Conservation (phyloP, 148 eudicot species). For the Rhododendron simsii region DNA sequence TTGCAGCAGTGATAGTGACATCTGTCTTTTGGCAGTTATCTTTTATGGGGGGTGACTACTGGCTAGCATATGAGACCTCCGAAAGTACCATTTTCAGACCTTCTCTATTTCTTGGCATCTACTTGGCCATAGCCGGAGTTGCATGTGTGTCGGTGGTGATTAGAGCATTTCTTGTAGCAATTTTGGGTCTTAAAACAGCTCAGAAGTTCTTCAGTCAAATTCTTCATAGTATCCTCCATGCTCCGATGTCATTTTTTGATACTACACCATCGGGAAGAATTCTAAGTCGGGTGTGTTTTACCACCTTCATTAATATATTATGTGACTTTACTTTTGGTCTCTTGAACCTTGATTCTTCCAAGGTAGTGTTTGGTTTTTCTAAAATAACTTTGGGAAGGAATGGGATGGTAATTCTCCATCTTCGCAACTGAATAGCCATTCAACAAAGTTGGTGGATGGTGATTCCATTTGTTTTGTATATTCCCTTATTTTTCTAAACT, state of each 20-base stretch:
- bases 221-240: conserved; percentile 44
- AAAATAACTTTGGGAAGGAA: neutral
- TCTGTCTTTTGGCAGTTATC: conserved; percentile 44
- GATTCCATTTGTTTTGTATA: neutral
- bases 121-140: conserved; percentile 29
- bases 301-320: neutral
- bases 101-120: conserved; percentile 34
- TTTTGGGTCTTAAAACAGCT: conserved; percentile 49
- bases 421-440: neutral
- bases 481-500: neutral
- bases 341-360: neutral
- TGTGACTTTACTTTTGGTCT: neutral
- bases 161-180: conserved; percentile 29
- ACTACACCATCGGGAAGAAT: conserved; percentile 72
- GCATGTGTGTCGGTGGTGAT: conserved; percentile 27
- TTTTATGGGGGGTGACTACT: conserved; percentile 41
- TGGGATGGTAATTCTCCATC: neutral
- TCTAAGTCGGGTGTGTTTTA: conserved; percentile 43
- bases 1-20: conserved; percentile 25
- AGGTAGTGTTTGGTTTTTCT: neutral
- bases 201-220: conserved; percentile 54
- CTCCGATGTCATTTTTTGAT: conserved; percentile 74
- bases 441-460: neutral
- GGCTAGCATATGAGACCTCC: conserved; percentile 64
- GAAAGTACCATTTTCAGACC: conserved; percentile 29